These are phyloP conservation scores for Nyssa sinensis DNA, from an alignment of 148 eudicot species.

Conservation along the genomic window DNA sequence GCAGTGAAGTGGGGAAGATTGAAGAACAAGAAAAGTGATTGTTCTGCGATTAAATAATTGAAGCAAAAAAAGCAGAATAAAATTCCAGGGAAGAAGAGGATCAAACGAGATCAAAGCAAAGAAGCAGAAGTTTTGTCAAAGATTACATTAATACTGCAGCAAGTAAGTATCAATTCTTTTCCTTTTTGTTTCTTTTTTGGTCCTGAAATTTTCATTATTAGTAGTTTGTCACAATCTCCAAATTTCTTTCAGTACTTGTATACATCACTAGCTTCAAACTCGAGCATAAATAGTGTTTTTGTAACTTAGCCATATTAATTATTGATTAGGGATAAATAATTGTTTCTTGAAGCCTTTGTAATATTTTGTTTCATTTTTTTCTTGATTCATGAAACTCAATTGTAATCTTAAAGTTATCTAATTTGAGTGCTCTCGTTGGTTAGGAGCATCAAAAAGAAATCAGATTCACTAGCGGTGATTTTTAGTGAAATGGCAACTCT, in stretches of 20 bases:
- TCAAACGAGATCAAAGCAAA: background rate
- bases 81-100: background rate
- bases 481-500: slow-evolving; percentile 20
- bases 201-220: background rate
- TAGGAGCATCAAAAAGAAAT: background rate
- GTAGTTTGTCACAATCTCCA: background rate
- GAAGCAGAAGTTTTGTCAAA: background rate
- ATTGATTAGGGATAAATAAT: background rate
- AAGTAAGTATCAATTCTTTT: slow-evolving; percentile 16
- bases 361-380: no score
- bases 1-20: slow-evolving; percentile 3
- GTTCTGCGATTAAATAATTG: background rate
- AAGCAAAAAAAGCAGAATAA: background rate
- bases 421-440: background rate
- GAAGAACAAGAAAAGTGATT: slow-evolving; percentile 2
- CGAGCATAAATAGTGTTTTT: background rate
- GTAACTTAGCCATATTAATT: background rate
- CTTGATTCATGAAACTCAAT: no score
- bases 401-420: no score
- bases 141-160: background rate
- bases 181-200: background rate
- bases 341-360: background rate
- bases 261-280: background rate
- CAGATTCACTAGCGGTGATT: background rate
- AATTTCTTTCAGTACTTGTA: background rate